These are phyloP conservation scores for Aspergillus olivimuriae DNA, from an alignment of 495 filamentous ascomycete genomes.

Conservation along the genomic window DNA sequence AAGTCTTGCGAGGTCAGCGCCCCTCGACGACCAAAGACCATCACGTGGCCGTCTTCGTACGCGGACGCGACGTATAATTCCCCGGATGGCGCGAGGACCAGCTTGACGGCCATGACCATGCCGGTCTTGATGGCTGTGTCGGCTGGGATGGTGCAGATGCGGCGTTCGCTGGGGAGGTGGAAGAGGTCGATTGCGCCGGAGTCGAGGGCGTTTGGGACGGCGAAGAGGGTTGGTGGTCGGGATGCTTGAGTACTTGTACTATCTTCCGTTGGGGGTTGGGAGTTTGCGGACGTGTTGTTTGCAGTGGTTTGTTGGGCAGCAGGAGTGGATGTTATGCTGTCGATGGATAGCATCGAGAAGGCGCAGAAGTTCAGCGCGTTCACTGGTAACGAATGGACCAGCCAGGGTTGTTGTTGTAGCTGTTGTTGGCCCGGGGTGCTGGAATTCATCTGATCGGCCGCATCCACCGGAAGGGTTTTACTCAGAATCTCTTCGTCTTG, in stretches of 20 bases:
- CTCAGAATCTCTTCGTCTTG: slow-evolving; percentile 55
- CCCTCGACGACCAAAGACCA: slow-evolving; percentile 43
- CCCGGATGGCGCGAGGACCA: slow-evolving; percentile 38
- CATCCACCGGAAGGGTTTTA: slow-evolving; percentile 64
- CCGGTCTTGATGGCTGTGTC: slow-evolving; percentile 56
- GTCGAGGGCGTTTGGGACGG: slow-evolving; percentile 69
- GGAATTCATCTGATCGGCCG: slow-evolving; percentile 16
- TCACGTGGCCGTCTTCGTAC: slow-evolving; percentile 79
- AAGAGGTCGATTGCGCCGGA: slow-evolving; percentile 83
- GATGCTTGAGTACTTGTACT: slow-evolving; percentile 1
- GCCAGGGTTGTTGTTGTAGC: slow-evolving; percentile 69
- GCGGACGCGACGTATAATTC: slow-evolving; percentile 58
- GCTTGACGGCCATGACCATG: slow-evolving; percentile 82
- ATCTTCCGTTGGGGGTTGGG: neutral
- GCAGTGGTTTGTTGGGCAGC: neutral
- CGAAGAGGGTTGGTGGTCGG: too few relatives aligned
- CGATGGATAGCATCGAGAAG: slow-evolving; percentile 53
- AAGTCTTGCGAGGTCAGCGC: slow-evolving; percentile 11
- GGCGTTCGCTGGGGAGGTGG: slow-evolving; percentile 66
- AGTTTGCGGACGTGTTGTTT: neutral
- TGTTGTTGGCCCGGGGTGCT: too few relatives aligned
- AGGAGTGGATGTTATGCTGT: neutral
- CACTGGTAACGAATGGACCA: slow-evolving; percentile 74
- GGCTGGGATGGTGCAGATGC: slow-evolving; percentile 59
- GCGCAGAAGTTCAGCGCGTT: slow-evolving; percentile 96